phyloP scores from a whole-genome alignment of 225 moss, liverwort and hornwort genomes.

The Marchantia paleacea region DNA sequence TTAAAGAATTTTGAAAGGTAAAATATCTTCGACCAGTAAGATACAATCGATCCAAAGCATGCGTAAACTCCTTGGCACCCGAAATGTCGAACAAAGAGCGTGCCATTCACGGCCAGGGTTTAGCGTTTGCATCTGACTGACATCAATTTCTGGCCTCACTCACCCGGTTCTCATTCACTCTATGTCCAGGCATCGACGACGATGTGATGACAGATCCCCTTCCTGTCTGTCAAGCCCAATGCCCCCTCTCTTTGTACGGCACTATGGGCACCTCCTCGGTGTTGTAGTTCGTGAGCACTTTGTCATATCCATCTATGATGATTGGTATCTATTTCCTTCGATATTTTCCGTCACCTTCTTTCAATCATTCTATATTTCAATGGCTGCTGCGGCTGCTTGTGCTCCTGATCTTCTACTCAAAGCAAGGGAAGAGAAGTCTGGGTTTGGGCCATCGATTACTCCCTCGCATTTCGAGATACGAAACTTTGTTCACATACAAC shows the following conservation, averaged over 20 bases:
- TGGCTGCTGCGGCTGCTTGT: background rate
- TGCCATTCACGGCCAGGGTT: conserved; percentile 16
- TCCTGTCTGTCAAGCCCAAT: background rate
- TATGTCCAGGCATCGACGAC: conserved; percentile 5
- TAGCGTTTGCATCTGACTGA: conserved; percentile 11
- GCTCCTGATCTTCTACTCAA: background rate
- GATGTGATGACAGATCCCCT: background rate
- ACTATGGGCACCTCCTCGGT: background rate
- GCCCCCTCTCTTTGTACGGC: background rate
- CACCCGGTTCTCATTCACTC: conserved; percentile 10
- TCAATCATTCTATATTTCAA: background rate
- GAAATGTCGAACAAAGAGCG: background rate
- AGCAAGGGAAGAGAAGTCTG: background rate
- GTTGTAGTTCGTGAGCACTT: background rate
- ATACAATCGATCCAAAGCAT: background rate
- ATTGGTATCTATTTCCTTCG: background rate
- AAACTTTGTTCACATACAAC: background rate
- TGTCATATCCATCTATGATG: conserved; percentile 5
- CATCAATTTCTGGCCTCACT: conserved; percentile 10
- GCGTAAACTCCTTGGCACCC: conserved; percentile 7
- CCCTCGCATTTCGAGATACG: background rate
- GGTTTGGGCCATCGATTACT: background rate
- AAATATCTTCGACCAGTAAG: background rate
- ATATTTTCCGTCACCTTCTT: background rate
- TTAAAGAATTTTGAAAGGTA: conserved; percentile 8